Conservation (phyloP, 352 stramenopile genomes). For the Lagenidium giganteum region DNA sequence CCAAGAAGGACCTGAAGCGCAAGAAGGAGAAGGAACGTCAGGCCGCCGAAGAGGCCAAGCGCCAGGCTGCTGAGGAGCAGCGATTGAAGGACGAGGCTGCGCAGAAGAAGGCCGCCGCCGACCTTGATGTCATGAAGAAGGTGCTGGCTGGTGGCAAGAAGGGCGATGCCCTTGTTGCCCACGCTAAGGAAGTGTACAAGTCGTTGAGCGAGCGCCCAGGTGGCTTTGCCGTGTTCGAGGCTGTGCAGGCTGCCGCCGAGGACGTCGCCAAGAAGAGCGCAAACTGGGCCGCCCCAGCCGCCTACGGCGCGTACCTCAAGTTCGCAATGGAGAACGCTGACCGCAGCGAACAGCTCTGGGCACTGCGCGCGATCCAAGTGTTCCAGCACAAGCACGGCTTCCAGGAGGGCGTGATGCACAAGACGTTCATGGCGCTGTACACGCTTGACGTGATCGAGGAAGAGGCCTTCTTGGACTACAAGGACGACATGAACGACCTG, state of each 20-base stretch:
- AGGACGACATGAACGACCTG: slow-evolving; percentile 72
- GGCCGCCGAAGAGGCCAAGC: slow-evolving; percentile 60
- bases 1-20: too few species aligned
- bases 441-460: slow-evolving; percentile 79
- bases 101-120: slow-evolving; percentile 38
- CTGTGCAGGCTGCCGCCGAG: slow-evolving; percentile 39
- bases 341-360: slow-evolving; percentile 62
- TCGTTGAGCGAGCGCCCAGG: slow-evolving; percentile 31
- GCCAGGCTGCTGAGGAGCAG: slow-evolving; percentile 47
- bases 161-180: slow-evolving; percentile 46
- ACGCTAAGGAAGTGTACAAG: slow-evolving; percentile 53
- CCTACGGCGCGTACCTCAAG: slow-evolving; percentile 63
- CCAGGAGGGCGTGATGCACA: slow-evolving; percentile 74
- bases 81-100: slow-evolving; percentile 44
- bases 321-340: slow-evolving; percentile 39
- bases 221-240: slow-evolving; percentile 49
- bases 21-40: slow-evolving; percentile 74
- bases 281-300: slow-evolving; percentile 69
- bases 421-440: slow-evolving; percentile 85
- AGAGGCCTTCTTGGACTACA: slow-evolving; percentile 81
- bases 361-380: slow-evolving; percentile 70
- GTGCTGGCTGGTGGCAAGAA: slow-evolving; percentile 60
- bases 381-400: slow-evolving; percentile 74
- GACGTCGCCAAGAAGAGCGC: slow-evolving; percentile 69
- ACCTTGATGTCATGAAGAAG: slow-evolving; percentile 51